These are phyloP conservation scores for Debaryomycetaceae sp. DNA, from an alignment of 1,139 yeast genomes.

Conservation along the genomic window DNA sequence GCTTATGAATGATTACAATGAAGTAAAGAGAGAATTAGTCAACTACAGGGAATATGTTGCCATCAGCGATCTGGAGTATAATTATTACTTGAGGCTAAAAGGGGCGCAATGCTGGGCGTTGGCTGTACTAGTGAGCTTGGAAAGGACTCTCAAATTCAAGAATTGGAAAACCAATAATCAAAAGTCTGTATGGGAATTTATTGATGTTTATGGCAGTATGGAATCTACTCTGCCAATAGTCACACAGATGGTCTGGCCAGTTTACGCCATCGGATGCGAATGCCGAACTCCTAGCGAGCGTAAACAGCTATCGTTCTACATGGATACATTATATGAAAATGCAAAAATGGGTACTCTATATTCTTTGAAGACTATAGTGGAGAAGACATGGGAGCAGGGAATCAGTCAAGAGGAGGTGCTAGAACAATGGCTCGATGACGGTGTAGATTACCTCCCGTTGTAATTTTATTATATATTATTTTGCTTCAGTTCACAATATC, in stretches of 20 bases:
- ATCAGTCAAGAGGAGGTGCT: conserved; percentile 38
- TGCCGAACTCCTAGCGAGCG: conserved; percentile 30
- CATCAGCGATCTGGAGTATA: conserved; percentile 16
- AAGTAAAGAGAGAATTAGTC: conserved; percentile 28
- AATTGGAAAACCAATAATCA: conserved; percentile 16
- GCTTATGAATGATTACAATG: conserved; percentile 15
- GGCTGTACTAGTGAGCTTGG: conserved; percentile 39
- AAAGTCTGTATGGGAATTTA: conserved; percentile 40
- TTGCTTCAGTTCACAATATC: not conserved
- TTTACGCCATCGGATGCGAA: conserved; percentile 45
- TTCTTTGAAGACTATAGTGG: conserved; percentile 36
- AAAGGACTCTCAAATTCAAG: conserved; percentile 25
- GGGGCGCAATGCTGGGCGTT: conserved; percentile 56
- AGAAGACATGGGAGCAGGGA: conserved; percentile 40
- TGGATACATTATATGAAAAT: conserved; percentile 39
- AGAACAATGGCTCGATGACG: conserved; percentile 42
- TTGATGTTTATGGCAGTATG: conserved; percentile 41
- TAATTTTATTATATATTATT: conserved; percentile 1
- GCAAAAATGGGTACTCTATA: conserved; percentile 51
- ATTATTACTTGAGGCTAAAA: conserved; percentile 34
- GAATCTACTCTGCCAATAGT: conserved; percentile 42
- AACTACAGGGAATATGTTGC: conserved; percentile 47
- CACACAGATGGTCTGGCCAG: conserved; percentile 61
- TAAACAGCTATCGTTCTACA: conserved; percentile 20
- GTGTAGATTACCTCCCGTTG: conserved; percentile 47